Base-by-base conservation (phyloP, 2,329 filamentous ascomycete species). In the Clarireedia monteithiana region DNA sequence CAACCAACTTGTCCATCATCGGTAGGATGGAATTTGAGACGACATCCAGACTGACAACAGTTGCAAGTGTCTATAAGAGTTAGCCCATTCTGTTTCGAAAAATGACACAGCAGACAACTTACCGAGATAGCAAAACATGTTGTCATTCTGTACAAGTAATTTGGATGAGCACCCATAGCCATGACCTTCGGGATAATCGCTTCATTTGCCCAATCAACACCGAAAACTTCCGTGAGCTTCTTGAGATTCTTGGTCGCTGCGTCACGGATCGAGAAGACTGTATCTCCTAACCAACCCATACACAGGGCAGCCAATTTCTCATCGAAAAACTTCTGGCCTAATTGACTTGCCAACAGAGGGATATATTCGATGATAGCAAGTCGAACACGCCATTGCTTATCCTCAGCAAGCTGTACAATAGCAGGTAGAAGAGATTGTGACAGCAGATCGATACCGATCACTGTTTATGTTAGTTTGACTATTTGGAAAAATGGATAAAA, bases 281-380 rank as follows among this genome's bases (percentile, higher is more conserved):
- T 96, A 70, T 99, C 94, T 60, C 94, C 94, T 34, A 99, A 79
- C 94, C 94, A 99, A 64, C 89, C 89, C 92, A 99, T 97, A 78
- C 94, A 99, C 39, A 99, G 79, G 63, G 85, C 87, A 72, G 89
- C 92, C 53, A 99, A 81, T 76, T 99, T 95, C 74, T 99, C 94
- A 66, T 99, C 91, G 69, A 99, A 99, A 79, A 99, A 99, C 70
- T 95, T 85, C 52, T 97, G 91, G 49, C 94, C 94, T 12, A 99
- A 82, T 72, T 99, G 94, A 68, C 90, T 94, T 53, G 94, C 94
- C 58, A 99, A 84, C 56, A 99, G 81, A 30, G 94, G 94, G 66
- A 99, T 96, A 75, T 99, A 97, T 80, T 99, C 92, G 72, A 99
- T 99, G 71, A 99, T 99, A 59, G 94, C 94, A 63, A 99, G 81